phyloP scores from a whole-genome alignment of 768 basidiomycete species.

The Leucocoprinus sp. region DNA sequence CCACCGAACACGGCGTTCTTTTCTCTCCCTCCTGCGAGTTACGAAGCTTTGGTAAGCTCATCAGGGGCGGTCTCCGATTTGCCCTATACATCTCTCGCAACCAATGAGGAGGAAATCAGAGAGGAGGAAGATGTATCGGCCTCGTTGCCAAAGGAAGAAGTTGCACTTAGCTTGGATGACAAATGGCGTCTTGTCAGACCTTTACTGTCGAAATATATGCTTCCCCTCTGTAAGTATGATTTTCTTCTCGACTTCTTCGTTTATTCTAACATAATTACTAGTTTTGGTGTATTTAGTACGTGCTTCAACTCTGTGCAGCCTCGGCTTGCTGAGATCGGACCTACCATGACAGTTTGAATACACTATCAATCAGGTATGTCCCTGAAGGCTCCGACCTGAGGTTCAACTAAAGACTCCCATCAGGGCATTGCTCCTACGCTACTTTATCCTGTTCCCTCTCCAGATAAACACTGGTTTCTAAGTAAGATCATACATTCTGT shows the following conservation, averaged over 20 bases:
- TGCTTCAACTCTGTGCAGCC: slow-evolving; percentile 5
- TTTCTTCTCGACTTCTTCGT: background rate
- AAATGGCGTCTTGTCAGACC: slow-evolving; percentile 82
- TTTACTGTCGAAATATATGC: slow-evolving; percentile 76
- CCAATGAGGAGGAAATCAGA: slow-evolving; percentile 30
- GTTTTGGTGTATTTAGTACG: slow-evolving; percentile 40
- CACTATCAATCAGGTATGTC: slow-evolving; percentile 73
- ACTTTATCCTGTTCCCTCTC: slow-evolving; percentile 74
- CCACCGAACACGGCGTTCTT: slow-evolving; percentile 50
- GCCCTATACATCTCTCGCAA: slow-evolving; percentile 39
- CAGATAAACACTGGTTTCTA: slow-evolving; percentile 50
- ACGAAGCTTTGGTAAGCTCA: slow-evolving; percentile 30
- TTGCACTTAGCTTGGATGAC: slow-evolving; percentile 56
- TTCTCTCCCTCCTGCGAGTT: slow-evolving; percentile 24
- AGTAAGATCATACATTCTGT: slow-evolving; percentile 74
- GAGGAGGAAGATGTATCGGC: slow-evolving; percentile 33
- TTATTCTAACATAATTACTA: slow-evolving; percentile 9
- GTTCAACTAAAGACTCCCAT: background rate
- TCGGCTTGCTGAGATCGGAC: background rate
- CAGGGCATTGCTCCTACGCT: slow-evolving; percentile 88
- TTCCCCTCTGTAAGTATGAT: slow-evolving; percentile 75
- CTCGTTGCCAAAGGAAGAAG: slow-evolving; percentile 31
- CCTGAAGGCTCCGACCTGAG: background rate
- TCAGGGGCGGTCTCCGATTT: slow-evolving; percentile 21
- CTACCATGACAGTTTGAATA: slow-evolving; percentile 62